Base-by-base conservation (phyloP, 768 basidiomycete species). In the Phanerochaete sordida region DNA sequence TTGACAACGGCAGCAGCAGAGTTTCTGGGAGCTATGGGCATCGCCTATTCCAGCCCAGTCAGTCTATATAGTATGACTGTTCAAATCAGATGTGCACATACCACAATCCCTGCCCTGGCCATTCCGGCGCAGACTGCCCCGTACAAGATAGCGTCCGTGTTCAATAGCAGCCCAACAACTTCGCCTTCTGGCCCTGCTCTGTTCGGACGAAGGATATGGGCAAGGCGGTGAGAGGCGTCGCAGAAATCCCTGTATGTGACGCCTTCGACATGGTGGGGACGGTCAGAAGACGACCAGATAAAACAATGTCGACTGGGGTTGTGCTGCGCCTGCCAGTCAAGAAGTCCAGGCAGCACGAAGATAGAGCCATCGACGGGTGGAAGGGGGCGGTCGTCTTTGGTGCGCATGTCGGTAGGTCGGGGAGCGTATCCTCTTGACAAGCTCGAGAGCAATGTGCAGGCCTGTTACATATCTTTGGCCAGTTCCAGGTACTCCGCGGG, bases 1-100 rank as follows among this genome's bases (percentile, higher is more conserved):
- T 46, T 61, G 15, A 46, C 48, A 15, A 64, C 50, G 7, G 56
- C 62, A 6, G 48, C 48, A 8, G 33, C 28, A 11, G 58, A 39
- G 50, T 59, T 59, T 23, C 58, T 11, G 6, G 59, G 59, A 49
- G 44, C 57, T 27, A 61, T 48, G n/a, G 59, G 59, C 39, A 61
- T 58, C 15, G 59, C 56, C 59, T 61, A 30, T 7, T 15, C 12
- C 9, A 28, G 24, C 11, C 7, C 6, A n/a, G 26, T 47, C 26
- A 21, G 46, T 47, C n/a, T n/a, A n/a, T n/a, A n/a, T n/a, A n/a
- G n/a, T n/a, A n/a, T n/a, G n/a, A n/a, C n/a, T n/a, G n/a, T n/a
- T n/a, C n/a, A n/a, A 55, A 43, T 31, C 11, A 8, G 19, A 26
- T 13, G 24, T 21, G 35, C 19, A 57, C 56, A 21, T 30, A 58